Percentiles rank a stretch among this genome's conserved stretches.
Conservation (phyloP, 495 filamentous ascomycete species). For the Monascus purpureus region DNA sequence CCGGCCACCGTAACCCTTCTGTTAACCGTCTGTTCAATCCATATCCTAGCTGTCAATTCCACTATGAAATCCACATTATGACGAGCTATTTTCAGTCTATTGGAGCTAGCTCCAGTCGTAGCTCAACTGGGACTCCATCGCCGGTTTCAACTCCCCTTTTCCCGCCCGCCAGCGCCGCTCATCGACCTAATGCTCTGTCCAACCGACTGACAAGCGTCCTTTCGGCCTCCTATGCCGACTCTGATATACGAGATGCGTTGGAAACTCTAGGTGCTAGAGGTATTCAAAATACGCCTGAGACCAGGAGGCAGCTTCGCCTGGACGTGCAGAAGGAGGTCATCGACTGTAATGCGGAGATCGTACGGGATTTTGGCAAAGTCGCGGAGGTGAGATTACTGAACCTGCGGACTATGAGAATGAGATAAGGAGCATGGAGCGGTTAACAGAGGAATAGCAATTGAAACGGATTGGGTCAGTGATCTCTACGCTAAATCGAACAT, state of each 20-base stretch:
- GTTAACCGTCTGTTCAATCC: background rate
- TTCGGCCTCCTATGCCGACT: conserved; percentile 83
- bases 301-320: conserved; percentile 62
- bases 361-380: conserved; percentile 80
- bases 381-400: conserved; percentile 52
- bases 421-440: background rate
- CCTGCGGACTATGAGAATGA: background rate
- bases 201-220: conserved; percentile 71
- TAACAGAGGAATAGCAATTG: conserved; percentile 44
- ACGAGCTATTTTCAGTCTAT: conserved; percentile 26
- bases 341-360: conserved; percentile 81
- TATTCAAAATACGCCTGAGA: conserved; percentile 63
- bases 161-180: conserved; percentile 13
- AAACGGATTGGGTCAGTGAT: conserved; percentile 72
- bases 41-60: background rate
- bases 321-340: conserved; percentile 90
- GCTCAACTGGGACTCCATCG: conserved; percentile 10
- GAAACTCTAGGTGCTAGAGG: conserved; percentile 57
- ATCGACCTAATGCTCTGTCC: conserved; percentile 50
- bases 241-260: conserved; percentile 80
- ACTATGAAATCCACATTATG: conserved; percentile 12
- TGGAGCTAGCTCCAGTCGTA: conserved; percentile 12
- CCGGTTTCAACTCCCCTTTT: conserved; percentile 20
- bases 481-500: conserved; percentile 61
- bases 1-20: background rate